phyloP scores from a whole-genome alignment of 2,329 filamentous ascomycete species.

The Grosmannia penicillata region DNA sequence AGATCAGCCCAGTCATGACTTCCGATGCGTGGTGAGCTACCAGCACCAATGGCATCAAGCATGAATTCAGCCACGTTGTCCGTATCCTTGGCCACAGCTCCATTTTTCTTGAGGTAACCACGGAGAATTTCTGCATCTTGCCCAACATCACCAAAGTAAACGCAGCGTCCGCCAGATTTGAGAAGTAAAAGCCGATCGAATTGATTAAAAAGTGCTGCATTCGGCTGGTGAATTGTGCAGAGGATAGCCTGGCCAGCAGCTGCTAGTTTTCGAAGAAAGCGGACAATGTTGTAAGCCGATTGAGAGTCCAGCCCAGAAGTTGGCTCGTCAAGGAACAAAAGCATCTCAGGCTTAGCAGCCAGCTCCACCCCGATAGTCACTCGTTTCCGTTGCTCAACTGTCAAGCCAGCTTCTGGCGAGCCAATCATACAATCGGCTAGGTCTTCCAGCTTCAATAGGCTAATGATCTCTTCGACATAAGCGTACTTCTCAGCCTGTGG shows the following conservation, averaged over 20 bases:
- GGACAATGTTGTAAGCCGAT: slow-evolving; percentile 62
- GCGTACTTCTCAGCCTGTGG: slow-evolving; percentile 38
- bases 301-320: slow-evolving; percentile 62
- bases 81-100: slow-evolving; percentile 39
- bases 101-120: slow-evolving; percentile 43
- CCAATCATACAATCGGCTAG: slow-evolving; percentile 46
- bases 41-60: slow-evolving; percentile 72
- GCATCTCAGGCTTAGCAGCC: slow-evolving; percentile 63
- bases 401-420: slow-evolving; percentile 52
- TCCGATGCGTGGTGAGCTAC: slow-evolving; percentile 56
- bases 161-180: slow-evolving; percentile 62
- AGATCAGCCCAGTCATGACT: slow-evolving; percentile 67
- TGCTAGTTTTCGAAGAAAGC: slow-evolving; percentile 63
- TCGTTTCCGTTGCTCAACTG: slow-evolving; percentile 52
- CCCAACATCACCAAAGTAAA: slow-evolving; percentile 79
- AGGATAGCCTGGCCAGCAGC: slow-evolving; percentile 75
- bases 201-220: slow-evolving; percentile 72
- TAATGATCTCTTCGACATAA: slow-evolving; percentile 45
- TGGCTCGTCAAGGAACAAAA: slow-evolving; percentile 68
- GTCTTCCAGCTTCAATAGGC: slow-evolving; percentile 41
- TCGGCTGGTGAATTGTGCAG: slow-evolving; percentile 85
- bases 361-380: slow-evolving; percentile 89
- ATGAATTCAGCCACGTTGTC: slow-evolving; percentile 63
- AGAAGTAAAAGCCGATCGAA: slow-evolving; percentile 74
- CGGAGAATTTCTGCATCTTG: slow-evolving; percentile 58